These are phyloP conservation scores for Helicostylum pulchrum DNA, from an alignment of 192 early-diverging fungal species.

Conservation along the genomic window DNA sequence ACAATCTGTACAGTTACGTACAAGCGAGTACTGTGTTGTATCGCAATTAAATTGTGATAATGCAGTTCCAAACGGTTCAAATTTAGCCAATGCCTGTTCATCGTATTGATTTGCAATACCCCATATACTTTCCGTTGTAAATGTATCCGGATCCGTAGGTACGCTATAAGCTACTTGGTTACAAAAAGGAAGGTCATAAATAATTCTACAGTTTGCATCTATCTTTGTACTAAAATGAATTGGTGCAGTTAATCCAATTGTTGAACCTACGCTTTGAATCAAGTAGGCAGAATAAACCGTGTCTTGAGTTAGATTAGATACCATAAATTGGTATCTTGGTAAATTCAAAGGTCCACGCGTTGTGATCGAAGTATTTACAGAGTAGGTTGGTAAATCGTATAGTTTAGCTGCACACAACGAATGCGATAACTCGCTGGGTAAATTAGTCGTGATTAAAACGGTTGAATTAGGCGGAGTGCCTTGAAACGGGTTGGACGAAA, in stretches of 20 bases:
- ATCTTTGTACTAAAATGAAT: conserved; percentile 31
- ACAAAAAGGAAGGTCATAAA: conserved; percentile 50
- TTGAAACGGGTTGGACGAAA: conserved; percentile 26
- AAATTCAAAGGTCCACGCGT: conserved; percentile 33
- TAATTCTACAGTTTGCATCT: conserved; percentile 46
- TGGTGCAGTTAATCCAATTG: conserved; percentile 18
- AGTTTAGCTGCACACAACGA: conserved; percentile 48
- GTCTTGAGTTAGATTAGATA: conserved; percentile 33
- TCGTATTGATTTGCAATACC: conserved; percentile 43
- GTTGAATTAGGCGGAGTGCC: conserved; percentile 19
- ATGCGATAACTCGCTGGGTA: conserved; percentile 35
- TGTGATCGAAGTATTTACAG: conserved; percentile 35
- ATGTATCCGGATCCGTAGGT: conserved; percentile 15
- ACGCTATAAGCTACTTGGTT: conserved; percentile 55
- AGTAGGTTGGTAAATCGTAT: conserved; percentile 11
- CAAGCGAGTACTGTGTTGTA: conserved; percentile 50
- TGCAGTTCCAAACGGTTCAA: conserved; percentile 46
- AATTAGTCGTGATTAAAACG: conserved; percentile 17
- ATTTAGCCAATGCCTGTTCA: conserved; percentile 32
- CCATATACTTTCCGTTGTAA: conserved; percentile 3
- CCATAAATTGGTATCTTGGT: conserved; percentile 36
- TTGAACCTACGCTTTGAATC: conserved; percentile 12
- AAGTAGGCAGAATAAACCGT: conserved; percentile 44
- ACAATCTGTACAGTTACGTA: conserved; percentile 55
- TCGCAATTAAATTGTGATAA: conserved; percentile 51